phyloP scores from a whole-genome alignment of 129 eudicot species.

The Calendula officinalis region DNA sequence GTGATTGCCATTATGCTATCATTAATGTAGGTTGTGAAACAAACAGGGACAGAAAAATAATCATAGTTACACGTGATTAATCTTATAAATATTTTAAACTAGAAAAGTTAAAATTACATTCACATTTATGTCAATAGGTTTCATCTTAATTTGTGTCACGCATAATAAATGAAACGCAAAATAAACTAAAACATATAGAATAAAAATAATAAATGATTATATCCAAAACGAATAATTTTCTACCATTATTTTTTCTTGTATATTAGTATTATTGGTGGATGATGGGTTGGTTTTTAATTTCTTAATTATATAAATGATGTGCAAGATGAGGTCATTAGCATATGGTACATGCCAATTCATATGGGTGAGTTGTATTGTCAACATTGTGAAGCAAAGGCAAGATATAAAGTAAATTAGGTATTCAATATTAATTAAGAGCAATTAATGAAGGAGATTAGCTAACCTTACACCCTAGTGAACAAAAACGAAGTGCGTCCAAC shows the following conservation, averaged over 20 bases:
- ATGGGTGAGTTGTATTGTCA: slow-evolving; percentile 42
- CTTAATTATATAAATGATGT: slow-evolving; percentile 26
- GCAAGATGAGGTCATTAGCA: slow-evolving; percentile 36
- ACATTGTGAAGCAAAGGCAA: slow-evolving; percentile 30
- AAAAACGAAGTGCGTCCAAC: slow-evolving; percentile 88
- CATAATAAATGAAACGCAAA: no score
- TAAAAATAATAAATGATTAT: background rate
- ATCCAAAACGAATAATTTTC: background rate
- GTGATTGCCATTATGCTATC: slow-evolving; percentile 30
- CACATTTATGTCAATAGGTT: background rate
- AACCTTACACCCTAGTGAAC: slow-evolving; percentile 98
- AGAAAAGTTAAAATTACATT: background rate
- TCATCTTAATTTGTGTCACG: slow-evolving; percentile 7
- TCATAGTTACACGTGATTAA: slow-evolving; percentile 6
- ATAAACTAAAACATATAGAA: no score
- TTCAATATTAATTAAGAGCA: background rate
- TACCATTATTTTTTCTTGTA: background rate
- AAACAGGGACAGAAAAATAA: background rate
- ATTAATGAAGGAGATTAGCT: slow-evolving; percentile 18
- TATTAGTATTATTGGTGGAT: slow-evolving; percentile 17
- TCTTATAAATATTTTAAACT: background rate
- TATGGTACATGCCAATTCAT: slow-evolving; percentile 41
- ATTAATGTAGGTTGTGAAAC: slow-evolving; percentile 33
- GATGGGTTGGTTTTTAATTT: slow-evolving; percentile 31
- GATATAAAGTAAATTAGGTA: slow-evolving; percentile 28